Evolutionary conservation across 2,329 filamentous ascomycete species (phyloP).

Genomic region (Nannizziopsis arthrosporioides): DNA sequence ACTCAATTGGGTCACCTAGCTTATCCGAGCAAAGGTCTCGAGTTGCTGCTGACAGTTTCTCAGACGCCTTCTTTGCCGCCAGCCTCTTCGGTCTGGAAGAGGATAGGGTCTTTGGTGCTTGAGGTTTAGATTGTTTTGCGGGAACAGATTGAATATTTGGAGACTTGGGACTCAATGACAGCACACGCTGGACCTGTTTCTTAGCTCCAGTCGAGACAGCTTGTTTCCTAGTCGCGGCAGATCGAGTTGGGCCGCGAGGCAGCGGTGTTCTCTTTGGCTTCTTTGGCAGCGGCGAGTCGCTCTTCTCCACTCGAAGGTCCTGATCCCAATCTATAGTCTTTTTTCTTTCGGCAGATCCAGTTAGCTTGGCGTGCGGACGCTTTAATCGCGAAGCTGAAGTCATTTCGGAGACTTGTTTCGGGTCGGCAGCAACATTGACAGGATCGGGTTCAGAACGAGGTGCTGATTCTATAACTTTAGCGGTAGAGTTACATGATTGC

Average conservation of each 20-base stretch:
- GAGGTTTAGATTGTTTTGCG: conserved; percentile 3
- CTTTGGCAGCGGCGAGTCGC: neutral
- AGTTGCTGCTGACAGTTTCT: conserved; percentile 12
- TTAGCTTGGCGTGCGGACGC: conserved; percentile 13
- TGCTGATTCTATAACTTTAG: neutral
- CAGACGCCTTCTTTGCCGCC: conserved; percentile 13
- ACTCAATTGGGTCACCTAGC: neutral
- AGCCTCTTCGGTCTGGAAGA: conserved; percentile 11
- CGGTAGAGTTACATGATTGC: neutral
- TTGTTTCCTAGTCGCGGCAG: conserved; percentile 2
- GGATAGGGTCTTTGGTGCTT: conserved; percentile 14
- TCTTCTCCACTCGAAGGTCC: conserved; percentile 14
- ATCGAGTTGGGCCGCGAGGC: neutral
- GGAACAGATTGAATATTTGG: conserved; percentile 1
- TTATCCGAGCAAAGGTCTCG: too few species aligned
- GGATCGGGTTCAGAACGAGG: neutral
- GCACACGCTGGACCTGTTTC: neutral
- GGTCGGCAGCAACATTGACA: neutral
- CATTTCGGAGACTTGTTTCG: neutral
- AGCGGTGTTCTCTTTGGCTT: conserved; percentile 8
- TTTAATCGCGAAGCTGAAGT: conserved; percentile 12
- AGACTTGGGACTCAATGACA: conserved; percentile 10
- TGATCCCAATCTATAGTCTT: conserved; percentile 15
- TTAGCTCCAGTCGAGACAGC: conserved; percentile 7
- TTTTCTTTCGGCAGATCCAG: neutral